Evolutionary conservation across 2,329 filamentous ascomycete species (phyloP).

Genomic region (Drechmeria coniospora): DNA sequence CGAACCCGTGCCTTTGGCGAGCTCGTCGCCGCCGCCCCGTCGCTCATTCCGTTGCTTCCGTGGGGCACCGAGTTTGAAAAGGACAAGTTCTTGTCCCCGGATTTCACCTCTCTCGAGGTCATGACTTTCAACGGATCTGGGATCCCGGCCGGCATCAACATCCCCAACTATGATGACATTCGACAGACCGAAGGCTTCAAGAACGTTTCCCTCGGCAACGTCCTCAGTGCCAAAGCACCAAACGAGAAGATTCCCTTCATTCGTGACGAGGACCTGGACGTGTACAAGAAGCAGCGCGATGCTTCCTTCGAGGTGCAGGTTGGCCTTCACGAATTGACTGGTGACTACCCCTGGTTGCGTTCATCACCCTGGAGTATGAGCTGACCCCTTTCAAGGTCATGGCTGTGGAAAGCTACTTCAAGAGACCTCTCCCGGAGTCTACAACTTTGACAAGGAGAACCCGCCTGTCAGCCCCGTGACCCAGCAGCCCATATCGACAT

Average conservation of each 20-base stretch:
- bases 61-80: constrained; percentile 89
- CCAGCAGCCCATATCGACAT: constrained; percentile 58
- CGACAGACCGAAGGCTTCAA: constrained; percentile 79
- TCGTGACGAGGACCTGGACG: constrained; percentile 54
- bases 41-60: constrained; percentile 75
- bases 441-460: constrained; percentile 75
- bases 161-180: constrained; percentile 61
- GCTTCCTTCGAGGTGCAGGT: constrained; percentile 90
- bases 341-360: constrained; percentile 10
- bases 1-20: constrained; percentile 76
- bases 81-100: constrained; percentile 85
- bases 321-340: constrained; percentile 73
- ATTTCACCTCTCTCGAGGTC: constrained; percentile 91
- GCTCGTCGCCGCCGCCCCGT: constrained; percentile 66
- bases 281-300: constrained; percentile 75
- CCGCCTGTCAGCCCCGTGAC: constrained; percentile 71
- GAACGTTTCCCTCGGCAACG: constrained; percentile 86
- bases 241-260: constrained; percentile 92
- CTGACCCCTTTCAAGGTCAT: constrained; percentile 40
- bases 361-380: background rate
- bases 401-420: constrained; percentile 89
- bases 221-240: constrained; percentile 77
- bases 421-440: constrained; percentile 66
- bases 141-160: constrained; percentile 54
- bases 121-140: constrained; percentile 56